Evolutionary conservation across 1,284 basidiomycete genomes (phyloP), one percentile per base, ranked within the genome.

Genomic region (Apiotrichum montevideense): DNA sequence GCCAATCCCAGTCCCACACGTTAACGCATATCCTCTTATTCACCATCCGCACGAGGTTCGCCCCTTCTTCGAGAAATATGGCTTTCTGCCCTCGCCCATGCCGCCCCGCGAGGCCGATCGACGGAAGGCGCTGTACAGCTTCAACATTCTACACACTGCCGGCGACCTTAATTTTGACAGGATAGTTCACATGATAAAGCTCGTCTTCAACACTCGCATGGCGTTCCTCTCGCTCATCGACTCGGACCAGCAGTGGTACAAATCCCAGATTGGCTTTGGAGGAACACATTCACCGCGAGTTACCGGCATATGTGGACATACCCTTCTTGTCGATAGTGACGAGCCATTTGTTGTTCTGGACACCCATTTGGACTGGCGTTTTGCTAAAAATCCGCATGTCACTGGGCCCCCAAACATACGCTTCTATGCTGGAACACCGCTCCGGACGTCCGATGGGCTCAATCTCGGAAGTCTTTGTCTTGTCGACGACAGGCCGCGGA

Each of bases 361-460:
- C 71, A 81, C 90, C 0, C 73, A 74, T 42, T 76, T 81, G 43
- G 93, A 97, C 73, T 97, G 94, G 93, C 82, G 93, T 14, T 97
- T 97, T 71, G 55, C 58, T 8, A 58, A 62, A 39, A 77, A 95
- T 84, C 93, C 93, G 0, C 79, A 87, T 50, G 89, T 92, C 32
- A 77, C 76, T 5, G 86, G 83, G 1, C 64, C 77, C 32, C 87
- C 90, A 1, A 74, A 85, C 62, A 81, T 92, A 32, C 83, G 90
- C 35, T 97, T 97, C 75, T 96, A 95, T 70, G 93, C 93, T 4
- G 92, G 90, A 14, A 89, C 90, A 34, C 93, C 93, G 2, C 71
- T 97, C 43, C 82, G 90, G 33, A 96, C 93, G 1, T 81, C 86
- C 50, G 91, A 96, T 58, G 94, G 93, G 4, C 87, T 81, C 76